These are phyloP conservation scores for Solanum ahanhuiri DNA, from an alignment of 257 asterid genomes.

Conservation along the genomic window DNA sequence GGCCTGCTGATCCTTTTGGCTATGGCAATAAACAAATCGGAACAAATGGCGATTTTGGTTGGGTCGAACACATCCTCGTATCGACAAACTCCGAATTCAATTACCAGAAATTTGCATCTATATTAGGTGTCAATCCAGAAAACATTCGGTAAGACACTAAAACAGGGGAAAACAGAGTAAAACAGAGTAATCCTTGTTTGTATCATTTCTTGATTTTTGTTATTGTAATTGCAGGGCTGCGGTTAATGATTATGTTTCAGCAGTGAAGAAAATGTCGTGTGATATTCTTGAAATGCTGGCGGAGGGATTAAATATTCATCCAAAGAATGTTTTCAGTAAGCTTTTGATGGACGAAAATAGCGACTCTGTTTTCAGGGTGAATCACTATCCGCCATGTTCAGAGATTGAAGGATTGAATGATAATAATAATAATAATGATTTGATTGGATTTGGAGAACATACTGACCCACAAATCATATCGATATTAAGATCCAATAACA, in stretches of 20 bases:
- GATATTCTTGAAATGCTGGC: slow-evolving; percentile 50
- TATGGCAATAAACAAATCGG: slow-evolving; percentile 66
- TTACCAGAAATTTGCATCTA: slow-evolving; percentile 30
- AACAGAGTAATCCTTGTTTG: not conserved
- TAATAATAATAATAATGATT: not conserved
- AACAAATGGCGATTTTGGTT: slow-evolving; percentile 49
- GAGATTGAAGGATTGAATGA: slow-evolving; percentile 20
- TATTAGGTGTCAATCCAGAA: slow-evolving; percentile 49
- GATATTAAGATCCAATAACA: slow-evolving; percentile 65
- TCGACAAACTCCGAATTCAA: slow-evolving; percentile 31
- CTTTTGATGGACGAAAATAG: slow-evolving; percentile 50
- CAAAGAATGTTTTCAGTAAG: slow-evolving; percentile 29
- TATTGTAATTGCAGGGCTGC: slow-evolving; percentile 9
- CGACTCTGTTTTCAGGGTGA: slow-evolving; percentile 52
- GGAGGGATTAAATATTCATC: slow-evolving; percentile 38
- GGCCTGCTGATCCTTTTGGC: slow-evolving; percentile 71
- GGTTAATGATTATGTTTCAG: slow-evolving; percentile 26
- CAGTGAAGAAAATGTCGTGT: slow-evolving; percentile 51
- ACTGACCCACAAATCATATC: slow-evolving; percentile 90
- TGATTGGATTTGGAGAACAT: slow-evolving; percentile 73
- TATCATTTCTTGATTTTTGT: no score
- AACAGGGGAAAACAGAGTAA: not conserved
- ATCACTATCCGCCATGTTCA: slow-evolving; percentile 64
- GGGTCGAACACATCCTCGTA: slow-evolving; percentile 60
- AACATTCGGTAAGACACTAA: slow-evolving; percentile 30